Conservation (phyloP, 805 yeast species). For the Metschnikowia henanensis region DNA sequence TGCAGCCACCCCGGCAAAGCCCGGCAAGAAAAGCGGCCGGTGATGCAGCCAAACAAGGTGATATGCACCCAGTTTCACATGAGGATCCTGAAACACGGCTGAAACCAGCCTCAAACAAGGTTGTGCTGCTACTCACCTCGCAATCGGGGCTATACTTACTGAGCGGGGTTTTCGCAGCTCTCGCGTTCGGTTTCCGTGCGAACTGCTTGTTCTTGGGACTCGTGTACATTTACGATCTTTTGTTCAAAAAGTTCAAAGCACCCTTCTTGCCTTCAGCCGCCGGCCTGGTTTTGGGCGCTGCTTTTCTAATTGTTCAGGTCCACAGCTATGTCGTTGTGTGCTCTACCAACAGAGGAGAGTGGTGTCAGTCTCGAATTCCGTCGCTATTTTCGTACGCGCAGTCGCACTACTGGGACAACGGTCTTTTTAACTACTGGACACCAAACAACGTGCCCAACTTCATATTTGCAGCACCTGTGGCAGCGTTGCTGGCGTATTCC, state of each 20-base stretch:
- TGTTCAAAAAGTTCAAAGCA: conserved; percentile 5
- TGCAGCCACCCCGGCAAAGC: not conserved
- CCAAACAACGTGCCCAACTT: conserved; percentile 81
- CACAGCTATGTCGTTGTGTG: conserved; percentile 63
- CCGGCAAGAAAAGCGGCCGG: not conserved
- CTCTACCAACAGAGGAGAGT: conserved; percentile 61
- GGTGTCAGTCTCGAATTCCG: conserved; percentile 67
- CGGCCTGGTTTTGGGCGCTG: conserved; percentile 54
- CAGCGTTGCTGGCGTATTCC: conserved; percentile 46
- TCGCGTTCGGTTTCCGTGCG: conserved; percentile 66
- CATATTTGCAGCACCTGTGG: conserved; percentile 67
- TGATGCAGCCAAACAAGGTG: not conserved
- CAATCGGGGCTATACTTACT: conserved; percentile 29
- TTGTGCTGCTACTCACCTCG: not conserved
- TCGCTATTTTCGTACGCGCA: conserved; percentile 74
- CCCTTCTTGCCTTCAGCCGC: conserved; percentile 40
- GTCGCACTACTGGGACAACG: conserved; percentile 78
- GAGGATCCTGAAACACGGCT: not conserved
- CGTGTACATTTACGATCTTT: conserved; percentile 59
- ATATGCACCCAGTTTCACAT: not conserved
- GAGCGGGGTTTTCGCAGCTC: conserved; percentile 55
- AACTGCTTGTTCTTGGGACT: conserved; percentile 76
- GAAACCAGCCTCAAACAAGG: conserved; percentile 1
- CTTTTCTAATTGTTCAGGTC: conserved; percentile 48
- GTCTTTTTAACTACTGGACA: conserved; percentile 84